Evolutionary conservation across 176 grass and related monocot genomes (phyloP), one percentile per base, ranked within the genome.

Genomic region (Bromus sterilis): DNA sequence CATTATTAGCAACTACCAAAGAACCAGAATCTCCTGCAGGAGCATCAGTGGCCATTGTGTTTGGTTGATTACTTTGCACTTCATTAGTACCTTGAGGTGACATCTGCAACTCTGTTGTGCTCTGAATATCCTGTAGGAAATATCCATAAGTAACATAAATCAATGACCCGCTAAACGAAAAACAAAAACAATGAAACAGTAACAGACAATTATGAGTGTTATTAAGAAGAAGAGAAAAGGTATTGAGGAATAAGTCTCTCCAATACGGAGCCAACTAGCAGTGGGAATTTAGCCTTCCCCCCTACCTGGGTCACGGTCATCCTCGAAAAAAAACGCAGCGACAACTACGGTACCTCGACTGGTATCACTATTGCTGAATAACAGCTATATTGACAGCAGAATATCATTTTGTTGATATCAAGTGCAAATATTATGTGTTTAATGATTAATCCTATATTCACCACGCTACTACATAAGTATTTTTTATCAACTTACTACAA

Each of bases 101-200:
- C 10, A 87, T 71, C 56, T 91, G 79, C 85, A 89, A 79, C 56
- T 96, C 97, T 83, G 85, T 88, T 5, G 73, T 87, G 86, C 83
- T 88, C 78, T 92, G 91, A 89, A 90, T 90, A 88, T 96, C 89
- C 91, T 99, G 86, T 86, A 40, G 26, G 56, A 63, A 83, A 82
- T 56, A 8, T 67, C 25, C 36, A n/a, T 78, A 82, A 78, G 65
- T 58, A 82, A 78, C 43, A 67, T 33, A 51, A 60, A 49, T 60
- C 23, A 71, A 53, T 49, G 25, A 37, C 23, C 32, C 33, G 62
- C 56, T 44, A 30, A 76, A 42, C 35, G n/a, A n/a, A 43, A 43
- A 34, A 28, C 2, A 29, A 39, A 83, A 43, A 72, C 29, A 25
- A 20, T 35, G 29, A 77, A 71, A 36, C 18, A 82, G 53, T 56